Evolutionary conservation across 202 grass and related monocot genomes (phyloP).

Genomic region (Bolboschoenoplectus hybrid): DNA sequence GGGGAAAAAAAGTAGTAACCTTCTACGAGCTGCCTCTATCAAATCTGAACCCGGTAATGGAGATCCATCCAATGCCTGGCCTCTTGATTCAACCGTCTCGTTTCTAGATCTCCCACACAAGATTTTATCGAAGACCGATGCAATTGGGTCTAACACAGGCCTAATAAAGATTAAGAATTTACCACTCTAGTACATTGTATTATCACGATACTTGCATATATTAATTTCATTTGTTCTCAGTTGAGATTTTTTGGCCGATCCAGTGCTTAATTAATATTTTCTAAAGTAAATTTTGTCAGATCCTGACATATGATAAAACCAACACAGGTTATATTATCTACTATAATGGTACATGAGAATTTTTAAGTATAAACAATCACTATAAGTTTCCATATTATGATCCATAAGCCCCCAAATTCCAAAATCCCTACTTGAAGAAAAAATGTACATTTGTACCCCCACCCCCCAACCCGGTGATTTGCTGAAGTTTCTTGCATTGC

Average conservation of each 20-base stretch:
- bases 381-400: background rate
- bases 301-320: background rate
- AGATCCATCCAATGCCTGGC: constrained; percentile 55
- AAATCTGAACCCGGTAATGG: constrained; percentile 83
- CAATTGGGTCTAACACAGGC: constrained; percentile 78
- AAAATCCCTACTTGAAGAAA: background rate
- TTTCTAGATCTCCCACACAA: constrained; percentile 80
- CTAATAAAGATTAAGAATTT: constrained; percentile 45
- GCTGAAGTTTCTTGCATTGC: background rate
- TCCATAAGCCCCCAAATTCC: background rate
- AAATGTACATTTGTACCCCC: background rate
- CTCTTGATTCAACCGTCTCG: constrained; percentile 57
- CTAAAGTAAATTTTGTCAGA: constrained; percentile 4
- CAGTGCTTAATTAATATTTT: background rate
- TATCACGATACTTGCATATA: background rate
- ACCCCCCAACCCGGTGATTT: background rate
- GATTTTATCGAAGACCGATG: constrained; percentile 73
- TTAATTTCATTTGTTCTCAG: background rate
- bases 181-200: background rate
- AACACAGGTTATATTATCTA: background rate
- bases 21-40: constrained; percentile 83
- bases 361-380: background rate
- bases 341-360: background rate
- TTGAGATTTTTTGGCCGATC: background rate
- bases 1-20: constrained; percentile 42